These are phyloP conservation scores for Dysphania ambrosioides DNA, from an alignment of 148 eudicot genomes.

Conservation along the genomic window DNA sequence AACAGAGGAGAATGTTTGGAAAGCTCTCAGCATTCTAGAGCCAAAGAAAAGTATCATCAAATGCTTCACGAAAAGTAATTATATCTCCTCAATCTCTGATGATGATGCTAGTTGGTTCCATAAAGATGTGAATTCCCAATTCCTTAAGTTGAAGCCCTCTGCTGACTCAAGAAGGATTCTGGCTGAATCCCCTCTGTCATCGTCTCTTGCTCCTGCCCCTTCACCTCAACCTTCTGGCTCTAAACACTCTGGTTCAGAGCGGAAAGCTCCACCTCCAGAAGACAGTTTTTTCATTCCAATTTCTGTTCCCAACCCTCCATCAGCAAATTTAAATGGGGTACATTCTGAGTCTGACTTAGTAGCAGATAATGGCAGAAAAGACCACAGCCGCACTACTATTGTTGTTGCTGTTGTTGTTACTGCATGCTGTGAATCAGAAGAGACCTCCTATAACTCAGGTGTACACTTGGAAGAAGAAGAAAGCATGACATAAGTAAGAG, in stretches of 20 bases:
- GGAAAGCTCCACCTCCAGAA: slow-evolving; percentile 30
- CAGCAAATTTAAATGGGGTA: slow-evolving; percentile 14
- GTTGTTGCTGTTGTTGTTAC: slow-evolving; percentile 57
- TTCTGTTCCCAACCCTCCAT: slow-evolving; percentile 20
- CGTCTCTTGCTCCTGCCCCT: slow-evolving; percentile 28
- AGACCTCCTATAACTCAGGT: too few species aligned
- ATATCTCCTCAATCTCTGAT: slow-evolving; percentile 37
- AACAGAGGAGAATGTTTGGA: slow-evolving; percentile 35
- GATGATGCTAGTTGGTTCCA: slow-evolving; percentile 52
- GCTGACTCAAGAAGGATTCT: slow-evolving; percentile 36
- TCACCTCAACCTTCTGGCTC: slow-evolving; percentile 15
- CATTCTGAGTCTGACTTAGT: slow-evolving; percentile 25
- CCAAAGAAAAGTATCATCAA: slow-evolving; percentile 46
- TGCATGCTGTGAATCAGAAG: too few species aligned
- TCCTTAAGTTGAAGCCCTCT: slow-evolving; percentile 27
- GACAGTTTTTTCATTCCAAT: slow-evolving; percentile 17
- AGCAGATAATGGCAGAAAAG: slow-evolving; percentile 24
- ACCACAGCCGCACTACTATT: slow-evolving; percentile 32
- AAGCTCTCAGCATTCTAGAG: slow-evolving; percentile 37
- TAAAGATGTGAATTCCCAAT: slow-evolving; percentile 33
- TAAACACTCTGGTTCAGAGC: slow-evolving; percentile 16
- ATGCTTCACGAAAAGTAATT: slow-evolving; percentile 53
- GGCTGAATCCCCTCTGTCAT: slow-evolving; percentile 40
- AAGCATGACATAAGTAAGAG: too few species aligned
- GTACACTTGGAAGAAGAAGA: too few species aligned